Percentiles rank a stretch among this genome's conserved stretches.
Conservation (phyloP, 371 early-diverging fungal genomes). For the Funneliformis caledonium region DNA sequence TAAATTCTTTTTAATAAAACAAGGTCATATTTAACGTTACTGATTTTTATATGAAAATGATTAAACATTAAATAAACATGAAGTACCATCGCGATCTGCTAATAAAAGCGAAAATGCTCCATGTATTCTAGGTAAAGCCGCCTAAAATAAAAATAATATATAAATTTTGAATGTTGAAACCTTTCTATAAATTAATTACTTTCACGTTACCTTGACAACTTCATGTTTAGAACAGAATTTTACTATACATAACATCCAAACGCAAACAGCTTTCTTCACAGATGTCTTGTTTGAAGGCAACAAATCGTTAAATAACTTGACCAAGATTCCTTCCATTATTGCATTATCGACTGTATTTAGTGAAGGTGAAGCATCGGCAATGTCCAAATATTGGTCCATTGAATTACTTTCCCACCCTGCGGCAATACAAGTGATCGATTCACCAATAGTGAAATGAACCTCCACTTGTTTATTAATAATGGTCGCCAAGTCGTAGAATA, state of each 20-base stretch:
- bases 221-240: slow-evolving; percentile 70
- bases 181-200: not conserved
- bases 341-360: slow-evolving; percentile 18
- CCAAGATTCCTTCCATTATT: slow-evolving; percentile 52
- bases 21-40: not conserved
- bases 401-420: slow-evolving; percentile 76
- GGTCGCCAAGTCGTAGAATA: slow-evolving; percentile 66
- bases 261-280: slow-evolving; percentile 78
- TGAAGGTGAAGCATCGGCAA: slow-evolving; percentile 39
- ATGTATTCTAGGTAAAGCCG: slow-evolving; percentile 63
- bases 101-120: slow-evolving; percentile 77
- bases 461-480: slow-evolving; percentile 78
- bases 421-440: slow-evolving; percentile 70
- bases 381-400: slow-evolving; percentile 54
- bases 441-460: slow-evolving; percentile 83
- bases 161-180: not conserved
- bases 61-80: not conserved
- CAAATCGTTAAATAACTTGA: slow-evolving; percentile 60
- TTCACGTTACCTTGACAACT: slow-evolving; percentile 51
- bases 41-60: not conserved
- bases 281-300: slow-evolving; percentile 58
- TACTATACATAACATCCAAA: slow-evolving; percentile 85
- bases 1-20: slow-evolving; percentile 55
- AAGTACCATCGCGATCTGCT: slow-evolving; percentile 77
- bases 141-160: slow-evolving; percentile 39